Base-by-base conservation (phyloP, 306 rosid species). In the Arachis hypogaea region DNA sequence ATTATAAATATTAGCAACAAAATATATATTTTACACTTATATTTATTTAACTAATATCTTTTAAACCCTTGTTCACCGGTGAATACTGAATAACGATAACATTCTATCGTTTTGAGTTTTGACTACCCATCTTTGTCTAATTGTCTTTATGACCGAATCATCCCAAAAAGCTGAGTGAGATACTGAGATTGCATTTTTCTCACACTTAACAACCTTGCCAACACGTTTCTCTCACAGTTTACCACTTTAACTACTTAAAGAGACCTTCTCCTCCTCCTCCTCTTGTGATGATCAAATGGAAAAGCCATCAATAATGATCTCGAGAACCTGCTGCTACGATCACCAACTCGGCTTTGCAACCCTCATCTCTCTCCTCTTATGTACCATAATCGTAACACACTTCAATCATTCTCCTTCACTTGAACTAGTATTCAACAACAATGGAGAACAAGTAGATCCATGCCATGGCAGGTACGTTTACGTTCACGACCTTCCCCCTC, bases 401-500 rank as follows among this genome's bases (percentile, higher is more conserved):
- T 83, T 84, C 49, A 85, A 88, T 78, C 84, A 76, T 29, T 84
- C 86, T 40, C 4, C 86, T 16, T 72, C 83, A 22, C 64, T 72
- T 33, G 71, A 69, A 33, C 38, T 43, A 59, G 41, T 18, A 33
- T 2, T 33, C 3, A 74, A 72, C 77, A 52, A 78, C 58, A 59
- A 55, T 42, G 58, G 69, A 49, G 1, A 49, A 49, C 14, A 49
- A 49, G 3, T 6, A 52, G 84, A 87, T 83, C 65, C 86, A 14
- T 94, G 98, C 76, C 68, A 18, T 28, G 89, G 89, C 8, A 79
- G 89, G 22, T 91, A 89, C 47, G 50, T 94, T 8, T 94, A 81
- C 72, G 67, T 89, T 18, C 98, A 89, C 38, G 10, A 77, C 2
- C 84, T 91, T 22, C 97, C 98, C 1, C 12, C 46, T 4, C 83